Conservation (phyloP, 1,284 basidiomycete genomes). For the Xerocomus nothofagi region DNA sequence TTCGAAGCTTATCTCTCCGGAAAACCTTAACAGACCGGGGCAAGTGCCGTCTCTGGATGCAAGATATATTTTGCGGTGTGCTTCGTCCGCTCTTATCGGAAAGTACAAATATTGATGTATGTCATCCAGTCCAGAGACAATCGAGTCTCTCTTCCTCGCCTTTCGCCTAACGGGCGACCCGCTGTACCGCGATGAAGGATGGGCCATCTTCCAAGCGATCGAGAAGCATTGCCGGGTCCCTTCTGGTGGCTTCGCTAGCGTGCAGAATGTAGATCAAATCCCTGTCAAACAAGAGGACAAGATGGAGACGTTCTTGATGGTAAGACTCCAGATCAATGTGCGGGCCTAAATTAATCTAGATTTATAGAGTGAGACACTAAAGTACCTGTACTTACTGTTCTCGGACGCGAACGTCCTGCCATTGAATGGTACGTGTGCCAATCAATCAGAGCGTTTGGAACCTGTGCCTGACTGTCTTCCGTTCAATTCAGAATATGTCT, state of each 20-base stretch:
- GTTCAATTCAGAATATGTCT: constrained; percentile 74
- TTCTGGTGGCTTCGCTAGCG: constrained; percentile 81
- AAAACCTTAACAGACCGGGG: constrained; percentile 41
- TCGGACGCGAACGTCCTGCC: constrained; percentile 73
- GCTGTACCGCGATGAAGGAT: constrained; percentile 82
- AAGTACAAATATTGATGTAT: neutral
- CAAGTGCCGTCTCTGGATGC: constrained; percentile 70
- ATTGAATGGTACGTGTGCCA: constrained; percentile 62
- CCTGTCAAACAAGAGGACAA: constrained; percentile 76
- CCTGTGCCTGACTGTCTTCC: constrained; percentile 9
- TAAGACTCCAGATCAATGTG: constrained; percentile 36
- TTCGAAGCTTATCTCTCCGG: constrained; percentile 6
- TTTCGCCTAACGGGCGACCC: constrained; percentile 83
- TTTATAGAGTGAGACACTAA: constrained; percentile 83
- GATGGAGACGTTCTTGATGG: constrained; percentile 96
- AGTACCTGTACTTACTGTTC: constrained; percentile 92
- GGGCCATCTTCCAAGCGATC: constrained; percentile 91
- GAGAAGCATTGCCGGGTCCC: constrained; percentile 76
- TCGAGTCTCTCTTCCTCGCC: constrained; percentile 91
- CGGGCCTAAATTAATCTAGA: constrained; percentile 5
- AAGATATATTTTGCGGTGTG: constrained; percentile 83
- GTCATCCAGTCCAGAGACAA: constrained; percentile 78
- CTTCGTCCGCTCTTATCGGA: neutral
- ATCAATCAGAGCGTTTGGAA: neutral
- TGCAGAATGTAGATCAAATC: constrained; percentile 80